Conservation (phyloP, 768 basidiomycete genomes). For the Trametes punicea region DNA sequence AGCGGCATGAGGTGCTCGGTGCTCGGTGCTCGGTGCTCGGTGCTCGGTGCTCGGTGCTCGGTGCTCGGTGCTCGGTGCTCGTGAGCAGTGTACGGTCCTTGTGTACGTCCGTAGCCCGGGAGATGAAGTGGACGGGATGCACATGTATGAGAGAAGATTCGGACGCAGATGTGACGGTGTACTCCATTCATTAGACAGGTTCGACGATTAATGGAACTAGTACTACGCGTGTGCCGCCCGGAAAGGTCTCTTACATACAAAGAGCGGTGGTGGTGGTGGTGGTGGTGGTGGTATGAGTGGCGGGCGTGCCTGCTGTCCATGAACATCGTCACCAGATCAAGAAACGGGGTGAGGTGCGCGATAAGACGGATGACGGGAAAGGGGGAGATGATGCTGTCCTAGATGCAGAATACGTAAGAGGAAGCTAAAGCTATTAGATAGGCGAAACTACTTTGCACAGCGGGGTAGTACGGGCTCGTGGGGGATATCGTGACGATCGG, state of each 20-base stretch:
- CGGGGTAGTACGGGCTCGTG: background rate
- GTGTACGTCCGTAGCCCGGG: too few species aligned
- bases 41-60: too few species aligned
- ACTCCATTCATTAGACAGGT: background rate
- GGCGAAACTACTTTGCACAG: background rate
- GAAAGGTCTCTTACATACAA: slow-evolving; percentile 14
- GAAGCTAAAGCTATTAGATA: slow-evolving; percentile 7
- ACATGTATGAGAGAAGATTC: background rate
- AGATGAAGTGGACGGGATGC: too few species aligned
- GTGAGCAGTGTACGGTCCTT: too few species aligned
- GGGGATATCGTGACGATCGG: slow-evolving; percentile 5
- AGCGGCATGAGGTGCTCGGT: too few species aligned
- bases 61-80: too few species aligned
- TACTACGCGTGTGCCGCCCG: background rate
- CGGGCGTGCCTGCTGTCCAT: too few species aligned
- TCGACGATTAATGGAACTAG: background rate
- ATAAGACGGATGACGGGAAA: background rate
- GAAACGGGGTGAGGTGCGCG: too few species aligned
- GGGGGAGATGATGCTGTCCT: background rate
- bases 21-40: too few species aligned
- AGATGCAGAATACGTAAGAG: slow-evolving; percentile 18
- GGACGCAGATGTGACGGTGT: background rate
- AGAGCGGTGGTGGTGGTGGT: slow-evolving; percentile 1
- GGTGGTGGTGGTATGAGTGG: too few species aligned
- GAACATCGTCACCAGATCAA: too few species aligned